Conservation (phyloP, 768 basidiomycete genomes). For the Podaxis carcinomalis region DNA sequence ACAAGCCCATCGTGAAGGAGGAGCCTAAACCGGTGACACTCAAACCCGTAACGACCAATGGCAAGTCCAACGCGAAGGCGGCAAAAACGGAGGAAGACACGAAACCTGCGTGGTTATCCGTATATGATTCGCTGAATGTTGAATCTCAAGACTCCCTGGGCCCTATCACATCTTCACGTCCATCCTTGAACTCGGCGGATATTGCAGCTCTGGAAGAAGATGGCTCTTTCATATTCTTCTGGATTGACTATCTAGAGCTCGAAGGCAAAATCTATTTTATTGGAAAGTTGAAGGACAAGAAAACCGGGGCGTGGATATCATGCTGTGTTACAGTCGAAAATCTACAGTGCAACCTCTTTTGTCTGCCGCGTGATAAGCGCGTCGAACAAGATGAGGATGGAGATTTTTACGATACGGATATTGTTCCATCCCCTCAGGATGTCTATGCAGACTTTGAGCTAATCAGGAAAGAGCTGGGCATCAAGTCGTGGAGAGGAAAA, state of each 20-base stretch:
- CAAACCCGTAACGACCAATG: slow-evolving; percentile 16
- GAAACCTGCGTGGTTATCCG: slow-evolving; percentile 64
- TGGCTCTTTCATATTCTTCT: slow-evolving; percentile 87
- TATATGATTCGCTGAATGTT: slow-evolving; percentile 70
- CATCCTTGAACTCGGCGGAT: slow-evolving; percentile 32
- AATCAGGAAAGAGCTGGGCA: slow-evolving; percentile 64
- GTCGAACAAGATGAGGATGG: slow-evolving; percentile 56
- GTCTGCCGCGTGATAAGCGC: slow-evolving; percentile 71
- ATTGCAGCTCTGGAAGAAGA: slow-evolving; percentile 74
- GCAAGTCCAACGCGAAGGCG: slow-evolving; percentile 25
- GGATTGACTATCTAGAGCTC: slow-evolving; percentile 91
- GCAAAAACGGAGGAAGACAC: slow-evolving; percentile 42
- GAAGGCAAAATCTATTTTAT: slow-evolving; percentile 84
- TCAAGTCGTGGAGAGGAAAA: slow-evolving; percentile 76
- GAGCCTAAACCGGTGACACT: slow-evolving; percentile 11
- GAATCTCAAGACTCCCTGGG: slow-evolving; percentile 59
- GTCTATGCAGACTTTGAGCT: slow-evolving; percentile 83
- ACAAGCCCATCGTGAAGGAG: slow-evolving; percentile 32
- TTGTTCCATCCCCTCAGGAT: slow-evolving; percentile 63
- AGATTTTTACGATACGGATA: slow-evolving; percentile 66
- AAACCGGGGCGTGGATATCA: slow-evolving; percentile 65
- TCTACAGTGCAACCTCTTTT: slow-evolving; percentile 86
- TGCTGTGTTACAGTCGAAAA: slow-evolving; percentile 84
- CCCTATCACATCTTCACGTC: slow-evolving; percentile 30
- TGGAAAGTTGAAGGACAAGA: slow-evolving; percentile 86